phyloP scores from a whole-genome alignment of 768 basidiomycete species.

The Lentinula aciculospora region DNA sequence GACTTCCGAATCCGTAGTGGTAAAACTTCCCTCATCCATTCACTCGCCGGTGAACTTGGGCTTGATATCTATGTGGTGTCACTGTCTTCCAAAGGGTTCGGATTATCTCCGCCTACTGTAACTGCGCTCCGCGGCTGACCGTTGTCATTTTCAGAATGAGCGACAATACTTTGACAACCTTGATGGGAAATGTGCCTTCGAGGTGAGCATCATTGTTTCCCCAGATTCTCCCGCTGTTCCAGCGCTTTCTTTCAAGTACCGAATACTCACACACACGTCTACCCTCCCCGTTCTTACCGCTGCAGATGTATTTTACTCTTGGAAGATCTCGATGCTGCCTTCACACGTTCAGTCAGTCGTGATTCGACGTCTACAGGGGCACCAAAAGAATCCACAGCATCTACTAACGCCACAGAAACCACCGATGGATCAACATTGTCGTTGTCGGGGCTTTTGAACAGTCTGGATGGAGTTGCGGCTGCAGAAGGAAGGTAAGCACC shows the following conservation, averaged over 20 bases:
- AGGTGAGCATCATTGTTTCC: constrained; percentile 37
- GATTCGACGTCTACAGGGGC: constrained; percentile 74
- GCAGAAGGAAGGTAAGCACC: constrained; percentile 77
- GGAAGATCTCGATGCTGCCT: constrained; percentile 91
- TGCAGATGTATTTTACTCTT: constrained; percentile 84
- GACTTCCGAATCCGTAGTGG: constrained; percentile 39
- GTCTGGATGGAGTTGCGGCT: constrained; percentile 80
- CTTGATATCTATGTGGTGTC: constrained; percentile 92
- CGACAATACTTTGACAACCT: constrained; percentile 79
- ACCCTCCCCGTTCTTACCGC: constrained; percentile 5
- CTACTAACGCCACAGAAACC: constrained; percentile 36
- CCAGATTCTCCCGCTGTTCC: constrained; percentile 3
- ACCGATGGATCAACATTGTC: constrained; percentile 79
- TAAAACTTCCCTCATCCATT: constrained; percentile 84
- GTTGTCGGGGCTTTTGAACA: constrained; percentile 81
- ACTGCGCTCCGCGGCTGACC: constrained; percentile 13
- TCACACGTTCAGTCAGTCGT: constrained; percentile 83
- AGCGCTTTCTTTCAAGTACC: constrained; percentile 11
- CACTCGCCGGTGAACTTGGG: constrained; percentile 76
- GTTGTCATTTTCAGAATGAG: constrained; percentile 57
- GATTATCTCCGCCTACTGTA: constrained; percentile 3
- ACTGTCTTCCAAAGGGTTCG: constrained; percentile 80
- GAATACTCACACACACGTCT: background rate
- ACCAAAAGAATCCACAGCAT: constrained; percentile 45
- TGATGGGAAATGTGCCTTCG: constrained; percentile 86